Percentiles rank a stretch among this genome's conserved stretches.
phyloP scores from a whole-genome alignment of 2,329 filamentous ascomycete genomes.

The Zymoseptoria passerinii region DNA sequence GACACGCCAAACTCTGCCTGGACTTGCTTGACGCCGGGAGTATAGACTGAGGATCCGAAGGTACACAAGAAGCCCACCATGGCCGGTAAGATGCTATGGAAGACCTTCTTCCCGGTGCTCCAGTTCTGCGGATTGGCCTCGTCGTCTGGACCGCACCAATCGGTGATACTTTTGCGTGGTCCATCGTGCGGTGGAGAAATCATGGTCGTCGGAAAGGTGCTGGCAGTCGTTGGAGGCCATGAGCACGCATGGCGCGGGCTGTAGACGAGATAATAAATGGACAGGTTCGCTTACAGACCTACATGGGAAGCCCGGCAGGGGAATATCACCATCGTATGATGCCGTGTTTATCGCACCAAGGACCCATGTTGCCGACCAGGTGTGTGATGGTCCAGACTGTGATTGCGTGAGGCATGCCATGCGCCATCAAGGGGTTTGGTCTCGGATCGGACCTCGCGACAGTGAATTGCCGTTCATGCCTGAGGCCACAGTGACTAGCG shows the following conservation, averaged over 20 bases:
- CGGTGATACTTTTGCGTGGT: neutral
- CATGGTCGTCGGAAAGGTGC: neutral
- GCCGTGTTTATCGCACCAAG: no score
- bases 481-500: no score
- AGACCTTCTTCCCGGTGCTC: constrained; percentile 7
- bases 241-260: neutral
- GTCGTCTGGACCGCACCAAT: constrained; percentile 13
- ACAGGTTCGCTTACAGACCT: neutral
- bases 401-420: no score
- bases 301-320: neutral
- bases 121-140: constrained; percentile 18
- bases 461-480: no score
- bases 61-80: constrained; percentile 27
- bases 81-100: constrained; percentile 1
- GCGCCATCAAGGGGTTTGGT: no score
- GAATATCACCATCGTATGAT: neutral
- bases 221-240: neutral
- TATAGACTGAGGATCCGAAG: constrained; percentile 15
- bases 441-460: no score
- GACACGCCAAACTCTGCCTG: constrained; percentile 46
- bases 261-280: neutral
- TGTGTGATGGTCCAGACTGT: no score
- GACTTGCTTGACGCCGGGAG: constrained; percentile 30
- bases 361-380: no score
- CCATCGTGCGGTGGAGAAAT: neutral